These are phyloP conservation scores for Monosporascus ibericus DNA, from an alignment of 2,329 filamentous ascomycete species.

Conservation along the genomic window DNA sequence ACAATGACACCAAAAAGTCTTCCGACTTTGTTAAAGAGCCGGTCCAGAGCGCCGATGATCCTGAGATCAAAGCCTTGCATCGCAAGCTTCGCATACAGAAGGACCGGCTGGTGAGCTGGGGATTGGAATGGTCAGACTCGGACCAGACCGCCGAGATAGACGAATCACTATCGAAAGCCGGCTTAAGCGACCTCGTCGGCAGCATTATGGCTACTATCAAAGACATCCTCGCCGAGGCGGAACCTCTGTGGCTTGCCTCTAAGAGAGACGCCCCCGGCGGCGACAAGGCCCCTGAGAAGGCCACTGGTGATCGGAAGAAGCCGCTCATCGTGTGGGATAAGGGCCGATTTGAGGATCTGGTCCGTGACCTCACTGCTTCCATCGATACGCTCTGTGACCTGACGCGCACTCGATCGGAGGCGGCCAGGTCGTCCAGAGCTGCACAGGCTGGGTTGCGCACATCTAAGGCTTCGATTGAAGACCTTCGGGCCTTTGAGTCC, in stretches of 20 bases:
- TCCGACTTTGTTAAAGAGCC: conserved; percentile 66
- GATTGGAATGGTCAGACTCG: conserved; percentile 73
- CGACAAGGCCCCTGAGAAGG: conserved; percentile 30
- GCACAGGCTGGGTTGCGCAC: conserved; percentile 30
- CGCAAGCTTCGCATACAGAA: conserved; percentile 76
- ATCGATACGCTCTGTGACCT: conserved; percentile 77
- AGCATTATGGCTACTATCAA: conserved; percentile 78
- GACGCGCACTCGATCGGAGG: conserved; percentile 56
- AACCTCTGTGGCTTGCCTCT: conserved; percentile 62
- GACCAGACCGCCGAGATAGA: conserved; percentile 64
- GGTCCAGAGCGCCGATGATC: conserved; percentile 56
- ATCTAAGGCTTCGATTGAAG: conserved; percentile 33
- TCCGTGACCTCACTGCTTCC: conserved; percentile 67
- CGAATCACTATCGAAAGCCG: conserved; percentile 64
- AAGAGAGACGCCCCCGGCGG: conserved; percentile 35
- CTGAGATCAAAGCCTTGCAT: conserved; percentile 65
- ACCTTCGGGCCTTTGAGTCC: conserved; percentile 49
- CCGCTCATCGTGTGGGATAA: conserved; percentile 61
- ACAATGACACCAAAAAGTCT: conserved; percentile 75
- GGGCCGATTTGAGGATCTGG: conserved; percentile 66
- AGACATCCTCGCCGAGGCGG: conserved; percentile 70
- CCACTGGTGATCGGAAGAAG: conserved; percentile 43
- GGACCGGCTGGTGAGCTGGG: conserved; percentile 73
- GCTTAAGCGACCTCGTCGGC: conserved; percentile 68
- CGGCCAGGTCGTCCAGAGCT: conserved; percentile 26